phyloP scores from a whole-genome alignment of 169 alveolate genomes.

The Cryptosporidium meleagridis region DNA sequence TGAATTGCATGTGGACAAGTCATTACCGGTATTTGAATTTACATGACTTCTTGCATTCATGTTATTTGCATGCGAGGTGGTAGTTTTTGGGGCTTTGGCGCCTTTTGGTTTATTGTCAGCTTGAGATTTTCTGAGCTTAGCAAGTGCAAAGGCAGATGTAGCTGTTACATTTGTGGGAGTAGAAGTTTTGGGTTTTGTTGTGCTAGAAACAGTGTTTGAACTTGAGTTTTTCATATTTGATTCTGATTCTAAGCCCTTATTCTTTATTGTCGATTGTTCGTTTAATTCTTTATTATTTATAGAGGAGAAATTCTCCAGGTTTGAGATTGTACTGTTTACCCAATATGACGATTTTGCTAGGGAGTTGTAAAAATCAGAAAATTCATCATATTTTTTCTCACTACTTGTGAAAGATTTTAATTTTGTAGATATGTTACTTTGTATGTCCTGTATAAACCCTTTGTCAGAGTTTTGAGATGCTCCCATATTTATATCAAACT shows the following conservation, averaged over 20 bases:
- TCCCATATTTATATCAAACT: neutral
- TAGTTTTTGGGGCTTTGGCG: neutral
- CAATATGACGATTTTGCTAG: neutral
- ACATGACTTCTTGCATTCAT: slow-evolving; percentile 11
- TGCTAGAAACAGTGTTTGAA: neutral
- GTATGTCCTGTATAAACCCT: slow-evolving; percentile 3
- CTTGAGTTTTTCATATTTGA: neutral
- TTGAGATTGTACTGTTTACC: neutral
- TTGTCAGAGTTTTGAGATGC: neutral
- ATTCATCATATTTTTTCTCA: slow-evolving; percentile 6
- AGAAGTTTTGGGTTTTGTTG: neutral
- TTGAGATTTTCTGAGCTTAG: slow-evolving; percentile 60
- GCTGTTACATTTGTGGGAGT: neutral
- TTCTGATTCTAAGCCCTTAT: neutral
- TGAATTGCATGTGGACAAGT: slow-evolving; percentile 6
- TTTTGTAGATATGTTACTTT: neutral
- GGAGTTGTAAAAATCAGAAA: slow-evolving; percentile 23
- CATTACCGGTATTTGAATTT: neutral
- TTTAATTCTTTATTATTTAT: neutral
- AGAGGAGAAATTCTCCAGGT: neutral
- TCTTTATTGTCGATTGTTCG: neutral
- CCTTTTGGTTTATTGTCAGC: slow-evolving; percentile 20
- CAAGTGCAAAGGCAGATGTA: slow-evolving; percentile 56
- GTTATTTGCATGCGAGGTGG: slow-evolving; percentile 1
- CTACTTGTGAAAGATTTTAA: neutral